Percentiles rank a stretch among this genome's conserved stretches.
Evolutionary conservation across 116 monocot genomes (phyloP).

Genomic region (Papilionanthe hybrid): DNA sequence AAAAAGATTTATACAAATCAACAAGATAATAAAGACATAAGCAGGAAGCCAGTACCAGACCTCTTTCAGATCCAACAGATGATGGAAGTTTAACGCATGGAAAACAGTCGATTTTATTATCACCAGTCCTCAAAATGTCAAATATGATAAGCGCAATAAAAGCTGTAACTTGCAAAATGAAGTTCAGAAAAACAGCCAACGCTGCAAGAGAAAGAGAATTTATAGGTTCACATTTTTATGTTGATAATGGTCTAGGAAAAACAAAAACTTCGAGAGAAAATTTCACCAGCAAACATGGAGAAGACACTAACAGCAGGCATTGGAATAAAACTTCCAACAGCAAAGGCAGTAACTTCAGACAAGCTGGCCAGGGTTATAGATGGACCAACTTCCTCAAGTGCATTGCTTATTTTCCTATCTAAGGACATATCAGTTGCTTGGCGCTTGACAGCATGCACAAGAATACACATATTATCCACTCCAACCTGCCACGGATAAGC

Average conservation of each 20-base stretch:
- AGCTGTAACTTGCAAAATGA: conserved; percentile 89
- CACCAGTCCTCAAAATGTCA: conserved; percentile 61
- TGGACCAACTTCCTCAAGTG: conserved; percentile 94
- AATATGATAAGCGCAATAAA: conserved; percentile 80
- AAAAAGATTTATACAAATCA: not conserved
- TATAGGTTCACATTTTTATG: not conserved
- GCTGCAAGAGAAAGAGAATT: conserved; percentile 55
- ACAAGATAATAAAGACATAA: conserved; percentile 3
- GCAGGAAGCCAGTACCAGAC: conserved; percentile 15
- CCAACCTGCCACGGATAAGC: conserved; percentile 58
- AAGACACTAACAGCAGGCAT: conserved; percentile 97
- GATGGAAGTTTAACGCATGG: conserved; percentile 68
- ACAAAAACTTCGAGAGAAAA: conserved; percentile 1
- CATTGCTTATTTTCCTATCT: conserved; percentile 71
- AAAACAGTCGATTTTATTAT: conserved; percentile 80
- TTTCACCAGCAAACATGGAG: conserved; percentile 97
- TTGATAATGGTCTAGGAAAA: not conserved
- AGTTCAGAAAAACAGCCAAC: conserved; percentile 89
- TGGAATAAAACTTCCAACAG: conserved; percentile 84
- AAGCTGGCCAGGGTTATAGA: conserved; percentile 94
- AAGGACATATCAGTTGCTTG: conserved; percentile 51
- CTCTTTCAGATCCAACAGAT: conserved; percentile 20
- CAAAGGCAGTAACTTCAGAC: conserved; percentile 89
- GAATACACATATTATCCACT: conserved; percentile 98
- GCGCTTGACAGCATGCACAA: conserved; percentile 93